These are phyloP conservation scores for Panicum miliaceum DNA, from an alignment of 176 grass and related monocot genomes.

Conservation along the genomic window DNA sequence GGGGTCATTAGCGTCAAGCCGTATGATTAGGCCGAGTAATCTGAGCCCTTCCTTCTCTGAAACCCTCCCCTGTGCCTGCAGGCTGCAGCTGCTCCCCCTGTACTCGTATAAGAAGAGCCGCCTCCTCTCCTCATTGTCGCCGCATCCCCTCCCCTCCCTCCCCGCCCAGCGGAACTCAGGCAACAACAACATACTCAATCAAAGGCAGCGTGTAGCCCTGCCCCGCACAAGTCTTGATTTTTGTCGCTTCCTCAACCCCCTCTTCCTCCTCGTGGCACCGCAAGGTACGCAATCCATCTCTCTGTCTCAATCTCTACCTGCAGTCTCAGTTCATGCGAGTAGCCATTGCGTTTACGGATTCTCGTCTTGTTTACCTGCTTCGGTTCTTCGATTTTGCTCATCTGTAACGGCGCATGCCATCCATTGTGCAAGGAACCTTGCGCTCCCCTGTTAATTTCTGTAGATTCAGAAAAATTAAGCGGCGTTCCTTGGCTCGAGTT, in stretches of 20 bases:
- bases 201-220: no score
- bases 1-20: no score
- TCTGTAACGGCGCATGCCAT: not conserved
- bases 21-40: no score
- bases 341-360: not conserved
- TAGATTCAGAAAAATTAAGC: not conserved
- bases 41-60: not conserved
- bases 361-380: not conserved
- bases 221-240: not conserved
- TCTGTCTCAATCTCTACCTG: not conserved
- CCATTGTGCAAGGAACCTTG: no score
- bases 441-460: not conserved
- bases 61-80: not conserved
- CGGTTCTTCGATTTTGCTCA: not conserved
- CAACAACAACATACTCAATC: not conserved
- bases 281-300: constrained; percentile 31
- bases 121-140: not conserved
- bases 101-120: not conserved
- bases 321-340: not conserved
- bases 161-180: not conserved
- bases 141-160: not conserved
- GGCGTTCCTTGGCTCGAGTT: not conserved
- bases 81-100: not conserved
- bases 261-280: not conserved
- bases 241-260: not conserved